These are phyloP conservation scores for Hordeum marinum DNA, from an alignment of 176 grass and related monocot genomes.

Conservation along the genomic window DNA sequence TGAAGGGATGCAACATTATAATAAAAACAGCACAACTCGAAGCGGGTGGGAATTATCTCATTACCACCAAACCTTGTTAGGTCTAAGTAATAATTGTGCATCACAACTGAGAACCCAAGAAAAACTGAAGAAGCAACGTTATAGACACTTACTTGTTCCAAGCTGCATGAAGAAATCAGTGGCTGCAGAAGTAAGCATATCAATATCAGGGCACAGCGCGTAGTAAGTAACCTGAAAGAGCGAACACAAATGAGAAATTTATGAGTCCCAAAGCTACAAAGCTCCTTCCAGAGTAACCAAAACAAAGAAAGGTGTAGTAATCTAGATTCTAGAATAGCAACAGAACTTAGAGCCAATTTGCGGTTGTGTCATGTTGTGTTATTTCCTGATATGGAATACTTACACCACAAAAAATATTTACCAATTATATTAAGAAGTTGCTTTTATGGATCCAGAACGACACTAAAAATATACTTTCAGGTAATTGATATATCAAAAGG, in stretches of 20 bases:
- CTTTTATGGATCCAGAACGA: neutral
- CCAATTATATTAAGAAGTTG: neutral
- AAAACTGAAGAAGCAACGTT: conserved; percentile 1
- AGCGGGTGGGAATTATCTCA: neutral
- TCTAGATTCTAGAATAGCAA: conserved; percentile 5
- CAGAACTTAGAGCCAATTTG: neutral
- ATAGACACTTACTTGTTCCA: conserved; percentile 61
- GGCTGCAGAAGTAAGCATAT: conserved; percentile 74
- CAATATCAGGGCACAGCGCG: conserved; percentile 90
- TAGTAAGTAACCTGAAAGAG: conserved; percentile 76
- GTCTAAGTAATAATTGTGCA: neutral
- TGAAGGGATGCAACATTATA: neutral
- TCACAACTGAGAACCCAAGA: neutral
- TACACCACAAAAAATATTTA: neutral
- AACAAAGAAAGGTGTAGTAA: conserved; percentile 6
- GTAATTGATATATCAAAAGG: neutral
- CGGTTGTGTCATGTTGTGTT: neutral
- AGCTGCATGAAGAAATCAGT: conserved; percentile 87
- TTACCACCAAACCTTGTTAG: neutral
- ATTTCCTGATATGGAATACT: neutral
- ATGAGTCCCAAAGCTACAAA: neutral
- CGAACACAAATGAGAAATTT: neutral
- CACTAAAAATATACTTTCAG: neutral
- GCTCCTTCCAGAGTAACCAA: neutral
- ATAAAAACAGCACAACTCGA: neutral